Percentiles rank a stretch among this genome's conserved stretches.
phyloP scores from a whole-genome alignment of 441 rosid species.

The Gossypium lobatum region DNA sequence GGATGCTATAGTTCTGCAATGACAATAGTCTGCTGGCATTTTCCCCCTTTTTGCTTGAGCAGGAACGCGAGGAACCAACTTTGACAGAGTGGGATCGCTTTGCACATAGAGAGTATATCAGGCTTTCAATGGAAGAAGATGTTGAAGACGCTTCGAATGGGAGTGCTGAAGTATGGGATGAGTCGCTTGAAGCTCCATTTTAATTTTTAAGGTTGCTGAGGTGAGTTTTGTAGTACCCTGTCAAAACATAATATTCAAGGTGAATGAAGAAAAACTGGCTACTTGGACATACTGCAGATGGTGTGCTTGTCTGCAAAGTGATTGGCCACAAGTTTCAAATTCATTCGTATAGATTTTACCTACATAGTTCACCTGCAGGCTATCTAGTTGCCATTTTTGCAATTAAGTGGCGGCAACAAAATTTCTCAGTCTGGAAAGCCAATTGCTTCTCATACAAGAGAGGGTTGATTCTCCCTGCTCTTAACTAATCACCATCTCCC shows the following conservation, averaged over 20 bases:
- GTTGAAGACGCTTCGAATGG: slow-evolving; percentile 57
- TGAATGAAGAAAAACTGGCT: slow-evolving; percentile 1
- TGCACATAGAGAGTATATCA: slow-evolving; percentile 44
- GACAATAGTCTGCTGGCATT: background rate
- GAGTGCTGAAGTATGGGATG: slow-evolving; percentile 69
- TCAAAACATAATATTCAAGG: background rate
- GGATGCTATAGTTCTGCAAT: slow-evolving; percentile 1
- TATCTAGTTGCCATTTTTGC: background rate
- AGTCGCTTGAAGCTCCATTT: slow-evolving; percentile 56
- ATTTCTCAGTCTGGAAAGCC: slow-evolving; percentile 8
- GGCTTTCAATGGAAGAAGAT: slow-evolving; percentile 61
- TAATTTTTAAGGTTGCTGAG: slow-evolving; percentile 12
- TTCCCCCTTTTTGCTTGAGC: slow-evolving; percentile 11
- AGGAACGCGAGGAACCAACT: slow-evolving; percentile 50
- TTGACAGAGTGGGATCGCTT: slow-evolving; percentile 25
- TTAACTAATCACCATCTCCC: slow-evolving; percentile 2
- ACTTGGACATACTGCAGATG: slow-evolving; percentile 1
- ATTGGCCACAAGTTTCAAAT: slow-evolving; percentile 1
- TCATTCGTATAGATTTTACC: slow-evolving; percentile 8
- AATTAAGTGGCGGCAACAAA: background rate
- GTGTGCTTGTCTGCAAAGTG: background rate
- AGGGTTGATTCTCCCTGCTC: background rate
- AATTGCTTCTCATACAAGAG: slow-evolving; percentile 1
- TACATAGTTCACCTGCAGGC: background rate
- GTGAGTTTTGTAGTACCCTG: background rate